Conservation (phyloP, 2,329 filamentous ascomycete species). For the Plenodomus biglobosus region DNA sequence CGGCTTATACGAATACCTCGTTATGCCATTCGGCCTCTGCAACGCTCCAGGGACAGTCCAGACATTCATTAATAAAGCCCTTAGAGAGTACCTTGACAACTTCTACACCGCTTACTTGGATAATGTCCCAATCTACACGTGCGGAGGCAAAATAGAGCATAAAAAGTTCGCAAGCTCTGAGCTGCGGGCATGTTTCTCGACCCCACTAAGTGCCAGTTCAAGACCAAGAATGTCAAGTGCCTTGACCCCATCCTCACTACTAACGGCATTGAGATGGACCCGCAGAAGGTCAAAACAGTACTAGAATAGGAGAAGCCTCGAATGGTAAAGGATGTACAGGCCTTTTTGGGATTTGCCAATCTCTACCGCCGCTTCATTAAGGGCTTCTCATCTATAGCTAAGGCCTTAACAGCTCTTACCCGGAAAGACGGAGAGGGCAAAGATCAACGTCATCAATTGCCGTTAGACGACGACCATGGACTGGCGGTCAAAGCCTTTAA, state of each 20-base stretch:
- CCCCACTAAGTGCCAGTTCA: conserved; percentile 11
- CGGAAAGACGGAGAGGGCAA: neutral
- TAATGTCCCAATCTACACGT: conserved; percentile 26
- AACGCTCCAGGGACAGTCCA: conserved; percentile 18
- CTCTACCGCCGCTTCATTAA: conserved; percentile 39
- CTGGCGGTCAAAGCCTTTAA: conserved; percentile 7
- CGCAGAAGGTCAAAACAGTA: conserved; percentile 14
- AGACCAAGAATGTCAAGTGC: conserved; percentile 4
- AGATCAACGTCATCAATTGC: too few species aligned
- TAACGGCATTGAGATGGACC: conserved; percentile 3
- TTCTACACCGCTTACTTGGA: conserved; percentile 26
- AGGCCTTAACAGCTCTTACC: conserved; percentile 3
- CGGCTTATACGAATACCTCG: conserved; percentile 38
- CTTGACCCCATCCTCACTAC: conserved; percentile 4
- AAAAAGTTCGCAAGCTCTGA: neutral
- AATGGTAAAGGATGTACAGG: conserved; percentile 19
- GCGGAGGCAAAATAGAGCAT: neutral
- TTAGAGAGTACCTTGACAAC: conserved; percentile 20
- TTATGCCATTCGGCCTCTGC: conserved; percentile 26
- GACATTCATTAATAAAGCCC: conserved; percentile 23
- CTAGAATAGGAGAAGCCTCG: conserved; percentile 20
- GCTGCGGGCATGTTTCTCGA: neutral
- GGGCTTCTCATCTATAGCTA: conserved; percentile 5
- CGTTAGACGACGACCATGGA: neutral
- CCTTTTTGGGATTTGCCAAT: conserved; percentile 40